phyloP scores from a whole-genome alignment of 345 rosid genomes.

The Salix exigua region DNA sequence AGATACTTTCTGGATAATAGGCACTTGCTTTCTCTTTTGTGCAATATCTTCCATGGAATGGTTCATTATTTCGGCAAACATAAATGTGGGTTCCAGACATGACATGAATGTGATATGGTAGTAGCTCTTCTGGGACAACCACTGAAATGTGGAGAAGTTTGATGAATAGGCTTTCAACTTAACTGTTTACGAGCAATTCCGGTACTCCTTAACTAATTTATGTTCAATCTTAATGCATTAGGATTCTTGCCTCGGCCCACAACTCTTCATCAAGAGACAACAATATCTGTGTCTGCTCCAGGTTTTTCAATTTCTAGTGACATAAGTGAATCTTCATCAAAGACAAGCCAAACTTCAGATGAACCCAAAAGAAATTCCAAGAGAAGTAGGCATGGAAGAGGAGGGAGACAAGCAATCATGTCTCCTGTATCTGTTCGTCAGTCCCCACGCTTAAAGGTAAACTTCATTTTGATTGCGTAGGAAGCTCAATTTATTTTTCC shows the following conservation, averaged over 20 bases:
- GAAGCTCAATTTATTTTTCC: background rate
- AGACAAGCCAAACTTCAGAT: slow-evolving; percentile 29
- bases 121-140: background rate
- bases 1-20: background rate
- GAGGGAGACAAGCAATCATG: slow-evolving; percentile 22
- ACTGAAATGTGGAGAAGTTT: background rate
- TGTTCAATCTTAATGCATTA: slow-evolving; percentile 25
- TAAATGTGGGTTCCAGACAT: background rate
- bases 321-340: slow-evolving; percentile 47
- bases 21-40: slow-evolving; percentile 5
- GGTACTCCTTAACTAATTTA: background rate
- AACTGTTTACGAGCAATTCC: slow-evolving; percentile 15
- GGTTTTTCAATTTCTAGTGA: slow-evolving; percentile 50
- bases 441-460: slow-evolving; percentile 61
- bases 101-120: background rate
- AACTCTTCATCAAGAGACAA: slow-evolving; percentile 46
- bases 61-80: background rate
- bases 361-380: slow-evolving; percentile 17
- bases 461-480: background rate
- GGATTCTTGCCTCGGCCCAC: slow-evolving; percentile 41
- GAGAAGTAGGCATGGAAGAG: slow-evolving; percentile 33
- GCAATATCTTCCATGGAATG: background rate
- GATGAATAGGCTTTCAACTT: background rate
- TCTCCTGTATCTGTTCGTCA: slow-evolving; percentile 60
- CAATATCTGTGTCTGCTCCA: slow-evolving; percentile 64